Evolutionary conservation across 1,284 basidiomycete species (phyloP), one percentile per base, ranked within the genome.

Genomic region (Meira miltonrushii): DNA sequence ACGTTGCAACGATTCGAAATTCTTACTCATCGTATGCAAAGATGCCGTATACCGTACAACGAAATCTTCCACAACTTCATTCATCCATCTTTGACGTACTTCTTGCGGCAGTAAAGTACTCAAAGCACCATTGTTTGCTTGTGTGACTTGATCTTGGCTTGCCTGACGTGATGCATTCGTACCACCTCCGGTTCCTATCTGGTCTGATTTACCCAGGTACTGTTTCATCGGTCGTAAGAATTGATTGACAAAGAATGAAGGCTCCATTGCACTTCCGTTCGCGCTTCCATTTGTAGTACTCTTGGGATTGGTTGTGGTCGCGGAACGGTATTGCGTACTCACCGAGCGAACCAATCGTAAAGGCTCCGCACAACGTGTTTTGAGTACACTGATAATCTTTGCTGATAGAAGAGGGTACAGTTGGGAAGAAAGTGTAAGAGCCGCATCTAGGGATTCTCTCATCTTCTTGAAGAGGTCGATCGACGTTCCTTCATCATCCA

Each of bases 331-430:
- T 67, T 91, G 89, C 0, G 87, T 88, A 0, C 90, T 89, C 67
- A 95, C 89, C 0, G 89, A 89, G 49, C 90, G 85, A 51, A 96
- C 89, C 10, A 89, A 86, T 39, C 89, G 84, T 44, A 98, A 83
- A 2, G 89, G 86, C 67, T 95, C 92, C 62, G 86, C 87, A 65
- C 88, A 90, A 12, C 90, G 85, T 53, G 85, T 84, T 6, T 85
- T 85, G 21, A 97, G 80, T 57, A 93, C 86, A 12, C 11, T n/a
- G 5, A 19, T 39, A 5, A 53, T 41, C n/a, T 33, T 17, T 33
- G 38, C 37, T 5, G 38, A 39, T 19, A 53, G 50, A 19, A 53
- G 50, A 28, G 50, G 50, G 5, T 33, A 15, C 7, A 53, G 8
- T 39, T 39, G 17, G 15, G 15, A 17, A 13, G 17, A 13, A 4